These are phyloP conservation scores for Magnolia changhungtana DNA, from an alignment of 164 flowering plant genomes.

Conservation along the genomic window DNA sequence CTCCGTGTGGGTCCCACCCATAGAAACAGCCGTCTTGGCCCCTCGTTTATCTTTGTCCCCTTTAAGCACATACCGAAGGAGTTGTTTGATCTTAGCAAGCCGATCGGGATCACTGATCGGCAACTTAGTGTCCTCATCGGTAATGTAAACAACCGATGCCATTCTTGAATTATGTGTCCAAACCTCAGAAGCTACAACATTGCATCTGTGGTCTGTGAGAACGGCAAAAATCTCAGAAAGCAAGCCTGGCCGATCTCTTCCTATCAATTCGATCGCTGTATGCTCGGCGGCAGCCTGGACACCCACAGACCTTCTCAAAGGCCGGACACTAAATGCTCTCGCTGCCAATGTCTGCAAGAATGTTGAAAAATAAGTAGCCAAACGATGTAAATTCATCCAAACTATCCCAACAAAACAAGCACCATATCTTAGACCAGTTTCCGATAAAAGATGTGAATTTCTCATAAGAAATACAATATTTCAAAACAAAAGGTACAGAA, in stretches of 20 bases:
- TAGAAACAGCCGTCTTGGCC: constrained; percentile 73
- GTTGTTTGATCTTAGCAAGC: constrained; percentile 61
- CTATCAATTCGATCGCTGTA: constrained; percentile 78
- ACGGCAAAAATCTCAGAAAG: constrained; percentile 92
- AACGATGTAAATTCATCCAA: background rate
- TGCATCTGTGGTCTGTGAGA: constrained; percentile 80
- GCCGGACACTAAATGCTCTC: constrained; percentile 46
- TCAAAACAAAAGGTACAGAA: no score
- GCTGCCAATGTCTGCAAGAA: constrained; percentile 63
- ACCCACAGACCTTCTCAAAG: constrained; percentile 71
- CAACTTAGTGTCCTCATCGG: constrained; percentile 54
- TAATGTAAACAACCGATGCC: constrained; percentile 90
- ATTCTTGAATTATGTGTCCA: constrained; percentile 97
- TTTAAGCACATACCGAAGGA: constrained; percentile 64
- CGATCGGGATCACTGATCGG: constrained; percentile 61
- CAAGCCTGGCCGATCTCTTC: constrained; percentile 86
- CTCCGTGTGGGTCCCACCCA: constrained; percentile 64
- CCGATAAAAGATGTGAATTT: background rate
- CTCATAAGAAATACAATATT: no score
- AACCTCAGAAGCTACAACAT: constrained; percentile 83
- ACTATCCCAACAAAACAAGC: background rate
- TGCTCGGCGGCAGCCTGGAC: constrained; percentile 61
- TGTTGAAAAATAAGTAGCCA: constrained; percentile 13
- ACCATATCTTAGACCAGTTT: background rate
- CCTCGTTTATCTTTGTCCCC: constrained; percentile 57